Conservation (phyloP, 2,329 filamentous ascomycete species). For the Aspergillus hortae region DNA sequence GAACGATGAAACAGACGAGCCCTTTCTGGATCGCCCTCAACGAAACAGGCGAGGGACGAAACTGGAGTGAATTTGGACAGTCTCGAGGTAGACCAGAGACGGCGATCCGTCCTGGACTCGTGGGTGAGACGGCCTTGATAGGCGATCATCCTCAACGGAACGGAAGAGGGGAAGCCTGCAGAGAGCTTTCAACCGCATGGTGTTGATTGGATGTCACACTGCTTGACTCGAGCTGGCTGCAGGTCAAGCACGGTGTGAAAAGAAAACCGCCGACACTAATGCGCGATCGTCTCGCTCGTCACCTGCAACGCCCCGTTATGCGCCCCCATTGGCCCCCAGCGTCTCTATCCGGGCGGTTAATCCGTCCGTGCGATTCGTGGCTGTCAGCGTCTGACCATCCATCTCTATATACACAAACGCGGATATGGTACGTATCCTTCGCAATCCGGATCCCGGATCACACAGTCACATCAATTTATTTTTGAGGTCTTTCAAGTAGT, state of each 20-base stretch:
- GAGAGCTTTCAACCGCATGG: slow-evolving; percentile 2
- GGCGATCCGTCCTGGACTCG: slow-evolving; percentile 6
- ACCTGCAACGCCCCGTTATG: slow-evolving; percentile 5
- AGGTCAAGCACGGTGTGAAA: neutral
- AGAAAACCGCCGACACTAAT: slow-evolving; percentile 10
- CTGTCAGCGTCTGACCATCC: too few relatives aligned
- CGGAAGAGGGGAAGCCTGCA: slow-evolving; percentile 4
- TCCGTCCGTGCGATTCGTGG: neutral
- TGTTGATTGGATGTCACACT: slow-evolving; percentile 12
- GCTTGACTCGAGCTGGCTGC: neutral
- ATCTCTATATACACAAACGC: neutral
- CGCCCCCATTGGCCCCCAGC: slow-evolving; percentile 9
- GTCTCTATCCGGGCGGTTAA: neutral
- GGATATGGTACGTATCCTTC: too few relatives aligned
- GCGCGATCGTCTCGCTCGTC: slow-evolving; percentile 10
- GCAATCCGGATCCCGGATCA: neutral
- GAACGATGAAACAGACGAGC: neutral
- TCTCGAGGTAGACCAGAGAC: neutral
- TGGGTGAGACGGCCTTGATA: slow-evolving; percentile 1
- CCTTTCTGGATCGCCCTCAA: neutral
- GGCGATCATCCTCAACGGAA: slow-evolving; percentile 4
- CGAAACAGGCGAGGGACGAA: neutral
- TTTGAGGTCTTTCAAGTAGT: slow-evolving; percentile 1
- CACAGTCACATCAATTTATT: neutral
- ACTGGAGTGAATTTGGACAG: neutral